Evolutionary conservation across 768 basidiomycete species (phyloP).

Genomic region (Tulasnella sp.): DNA sequence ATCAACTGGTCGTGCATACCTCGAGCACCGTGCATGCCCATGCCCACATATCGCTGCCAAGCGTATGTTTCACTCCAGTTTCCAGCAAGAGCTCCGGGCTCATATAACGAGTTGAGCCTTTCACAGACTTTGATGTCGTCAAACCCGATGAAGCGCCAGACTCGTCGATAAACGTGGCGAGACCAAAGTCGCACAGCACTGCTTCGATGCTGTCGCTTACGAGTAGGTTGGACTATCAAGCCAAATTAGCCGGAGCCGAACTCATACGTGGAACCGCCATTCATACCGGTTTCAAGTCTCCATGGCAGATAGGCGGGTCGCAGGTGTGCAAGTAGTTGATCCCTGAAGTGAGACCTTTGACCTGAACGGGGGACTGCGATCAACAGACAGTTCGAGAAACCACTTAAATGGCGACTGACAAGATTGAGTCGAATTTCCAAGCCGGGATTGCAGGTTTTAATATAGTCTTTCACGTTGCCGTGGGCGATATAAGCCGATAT

Average conservation of each 20-base stretch:
- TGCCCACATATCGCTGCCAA: neutral
- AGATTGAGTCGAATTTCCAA: neutral
- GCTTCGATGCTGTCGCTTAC: neutral
- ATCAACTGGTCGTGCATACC: too few relatives aligned
- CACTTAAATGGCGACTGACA: neutral
- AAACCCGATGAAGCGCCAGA: neutral
- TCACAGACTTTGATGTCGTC: neutral
- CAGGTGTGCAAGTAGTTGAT: neutral
- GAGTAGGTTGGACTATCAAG: neutral
- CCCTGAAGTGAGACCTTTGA: neutral
- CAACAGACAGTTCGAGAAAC: neutral
- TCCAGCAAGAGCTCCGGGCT: neutral
- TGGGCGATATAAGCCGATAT: neutral
- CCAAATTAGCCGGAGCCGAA: neutral
- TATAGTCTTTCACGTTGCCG: neutral
- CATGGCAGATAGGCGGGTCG: slow-evolving; percentile 6
- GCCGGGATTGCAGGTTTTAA: too few relatives aligned
- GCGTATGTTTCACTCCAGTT: neutral
- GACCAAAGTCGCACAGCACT: neutral
- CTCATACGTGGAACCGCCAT: neutral
- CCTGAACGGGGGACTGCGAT: neutral
- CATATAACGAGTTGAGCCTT: neutral
- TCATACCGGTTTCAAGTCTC: neutral
- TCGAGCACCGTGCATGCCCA: neutral
- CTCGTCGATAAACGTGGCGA: neutral